These are phyloP conservation scores for Azolla pinnata DNA, from an alignment of 75 land plant genomes.

Conservation along the genomic window DNA sequence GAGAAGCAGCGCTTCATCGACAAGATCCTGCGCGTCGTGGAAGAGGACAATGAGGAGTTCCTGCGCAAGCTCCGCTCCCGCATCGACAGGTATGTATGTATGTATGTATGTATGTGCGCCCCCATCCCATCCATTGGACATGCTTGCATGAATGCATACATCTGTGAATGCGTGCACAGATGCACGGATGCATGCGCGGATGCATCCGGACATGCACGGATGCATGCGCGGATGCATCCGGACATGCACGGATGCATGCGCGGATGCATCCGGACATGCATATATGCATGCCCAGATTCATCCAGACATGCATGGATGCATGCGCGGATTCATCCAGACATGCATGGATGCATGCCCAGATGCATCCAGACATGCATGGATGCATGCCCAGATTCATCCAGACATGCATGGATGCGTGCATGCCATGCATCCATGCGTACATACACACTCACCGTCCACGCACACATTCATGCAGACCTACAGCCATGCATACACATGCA, in stretches of 20 bases:
- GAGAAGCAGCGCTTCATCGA: constrained; percentile 55
- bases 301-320: not conserved
- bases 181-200: no score
- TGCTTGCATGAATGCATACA: no score
- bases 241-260: not conserved
- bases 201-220: no score
- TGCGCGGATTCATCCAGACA: not conserved
- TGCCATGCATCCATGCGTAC: not conserved
- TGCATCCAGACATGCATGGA: not conserved
- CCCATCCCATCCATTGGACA: no score
- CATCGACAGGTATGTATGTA: constrained; percentile 55
- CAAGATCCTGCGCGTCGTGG: constrained; percentile 45
- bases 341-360: not conserved
- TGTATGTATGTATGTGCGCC: no score
- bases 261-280: not conserved
- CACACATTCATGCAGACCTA: not conserved
- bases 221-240: not conserved
- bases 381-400: not conserved
- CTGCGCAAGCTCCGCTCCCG: constrained; percentile 40
- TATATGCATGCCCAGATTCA: no score
- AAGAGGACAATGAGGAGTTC: constrained; percentile 52
- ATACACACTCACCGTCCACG: not conserved
- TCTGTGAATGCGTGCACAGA: no score
- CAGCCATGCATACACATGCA: not conserved
- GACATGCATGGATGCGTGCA: not conserved